A percentile compares a stretch with the other conserved stretches of the same genome.
These are phyloP conservation scores for Pichia exigua DNA, from an alignment of 805 yeast species.

Conservation along the genomic window DNA sequence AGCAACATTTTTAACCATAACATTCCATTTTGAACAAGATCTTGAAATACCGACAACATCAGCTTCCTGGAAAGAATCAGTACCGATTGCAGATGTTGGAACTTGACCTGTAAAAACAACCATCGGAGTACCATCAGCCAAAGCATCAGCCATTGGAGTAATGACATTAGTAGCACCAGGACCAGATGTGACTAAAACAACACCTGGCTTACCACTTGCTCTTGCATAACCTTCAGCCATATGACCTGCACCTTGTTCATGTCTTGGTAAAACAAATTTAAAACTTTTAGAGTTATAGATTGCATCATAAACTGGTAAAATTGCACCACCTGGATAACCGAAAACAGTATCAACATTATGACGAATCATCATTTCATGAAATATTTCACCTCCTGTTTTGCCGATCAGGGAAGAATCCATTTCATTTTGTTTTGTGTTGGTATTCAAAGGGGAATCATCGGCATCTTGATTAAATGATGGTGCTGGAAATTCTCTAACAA, in stretches of 20 bases:
- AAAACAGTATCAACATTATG: slow-evolving; percentile 93
- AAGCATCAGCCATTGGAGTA: slow-evolving; percentile 97
- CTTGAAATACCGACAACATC: slow-evolving; percentile 96
- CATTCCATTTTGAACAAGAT: slow-evolving; percentile 98
- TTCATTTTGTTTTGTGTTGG: slow-evolving; percentile 5
- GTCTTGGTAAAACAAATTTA: slow-evolving; percentile 87
- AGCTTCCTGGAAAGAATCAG: slow-evolving; percentile 99
- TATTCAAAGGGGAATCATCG: slow-evolving; percentile 17
- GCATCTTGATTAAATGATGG: slow-evolving; percentile 16
- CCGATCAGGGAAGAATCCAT: slow-evolving; percentile 87
- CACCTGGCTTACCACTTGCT: slow-evolving; percentile 94
- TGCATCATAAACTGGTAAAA: slow-evolving; percentile 95
- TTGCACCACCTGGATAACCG: slow-evolving; percentile 99
- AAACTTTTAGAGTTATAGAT: slow-evolving; percentile 85
- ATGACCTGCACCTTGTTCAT: slow-evolving; percentile 99
- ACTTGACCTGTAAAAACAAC: slow-evolving; percentile 98
- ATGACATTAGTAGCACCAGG: slow-evolving; percentile 98
- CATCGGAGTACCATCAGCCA: slow-evolving; percentile 95
- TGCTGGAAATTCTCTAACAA: slow-evolving; percentile 16
- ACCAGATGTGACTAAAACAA: slow-evolving; percentile 96
- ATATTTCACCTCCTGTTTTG: slow-evolving; percentile 95
- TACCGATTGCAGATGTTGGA: slow-evolving; percentile 90
- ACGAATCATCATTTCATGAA: slow-evolving; percentile 97
- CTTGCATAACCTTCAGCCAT: slow-evolving; percentile 99
- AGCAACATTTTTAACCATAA: slow-evolving; percentile 91